Evolutionary conservation across 169 alveolate species (phyloP), one percentile per base, ranked within the genome.

Genomic region (Plasmodium blacklocki): DNA sequence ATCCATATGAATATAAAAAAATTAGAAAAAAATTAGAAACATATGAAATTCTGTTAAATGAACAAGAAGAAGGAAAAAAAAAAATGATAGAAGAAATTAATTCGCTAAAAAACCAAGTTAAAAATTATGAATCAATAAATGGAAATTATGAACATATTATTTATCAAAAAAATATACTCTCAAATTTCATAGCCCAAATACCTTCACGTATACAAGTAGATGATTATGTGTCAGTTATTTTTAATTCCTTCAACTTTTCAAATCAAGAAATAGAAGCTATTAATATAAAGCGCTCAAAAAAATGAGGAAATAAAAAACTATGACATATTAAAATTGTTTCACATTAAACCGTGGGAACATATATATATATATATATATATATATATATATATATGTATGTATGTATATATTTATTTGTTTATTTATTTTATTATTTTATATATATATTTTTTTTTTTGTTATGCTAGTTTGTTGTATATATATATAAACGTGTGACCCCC

Each of bases 1-100:
- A 78, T n/a, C 89, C 89, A 49, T 63, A 78, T 58, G 89, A 78
- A 49, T 78, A 78, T n/a, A 78, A 78, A 66, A 78, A 78, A 52
- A 64, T 78, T 3, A 56, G 58, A 50, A 78, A 78, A 78, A 78
- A 78, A 45, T 58, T 78, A 7, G 89, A 78, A n/a, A 59, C 67
- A n/a, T 78, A 78, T 15, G 89, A 78, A 52, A 21, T 64, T 43
- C 11, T 78, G 6, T 64, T 78, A 26, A 67, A 60, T 58, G 76
- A 78, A 78, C 78, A 78, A 78, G 50, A 64, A 58, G 50, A 66
- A 43, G 71, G 52, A 19, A 78, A 66, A 45, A 78, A 64, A 66
- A 64, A 66, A 1, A 7, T 78, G 18, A 3, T 50, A 18, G 89
- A 78, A 23, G 72, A 59, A 12, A 78, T 78, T 7, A 78, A 78